Evolutionary conservation across 2,329 filamentous ascomycete species (phyloP).

Genomic region (Beauveria scarabaeidicola): DNA sequence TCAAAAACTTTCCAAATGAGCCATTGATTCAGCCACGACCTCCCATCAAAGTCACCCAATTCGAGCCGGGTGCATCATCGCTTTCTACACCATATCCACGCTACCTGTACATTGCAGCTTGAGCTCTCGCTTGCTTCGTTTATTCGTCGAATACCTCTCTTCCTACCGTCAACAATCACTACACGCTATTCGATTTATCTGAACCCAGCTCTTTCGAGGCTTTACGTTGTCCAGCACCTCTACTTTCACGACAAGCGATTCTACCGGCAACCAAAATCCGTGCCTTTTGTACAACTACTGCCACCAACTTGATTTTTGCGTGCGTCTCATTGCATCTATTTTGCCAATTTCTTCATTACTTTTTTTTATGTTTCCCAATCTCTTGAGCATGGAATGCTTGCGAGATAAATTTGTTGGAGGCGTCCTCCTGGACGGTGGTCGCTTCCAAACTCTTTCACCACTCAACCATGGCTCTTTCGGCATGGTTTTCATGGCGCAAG

Average conservation of each 20-base stretch:
- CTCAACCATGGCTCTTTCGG: slow-evolving; percentile 98
- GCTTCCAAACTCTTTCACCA: slow-evolving; percentile 83
- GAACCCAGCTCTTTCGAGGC: not conserved
- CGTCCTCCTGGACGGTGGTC: slow-evolving; percentile 68
- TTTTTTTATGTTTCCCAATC: slow-evolving; percentile 16
- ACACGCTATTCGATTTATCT: not conserved
- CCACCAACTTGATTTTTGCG: slow-evolving; percentile 12
- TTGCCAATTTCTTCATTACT: slow-evolving; percentile 19
- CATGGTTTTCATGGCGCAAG: slow-evolving; percentile 91
- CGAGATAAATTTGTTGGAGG: slow-evolving; percentile 72
- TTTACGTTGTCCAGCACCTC: slow-evolving; percentile 3
- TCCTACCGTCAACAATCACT: slow-evolving; percentile 2
- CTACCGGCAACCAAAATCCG: slow-evolving; percentile 3
- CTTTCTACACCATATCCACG: slow-evolving; percentile 17
- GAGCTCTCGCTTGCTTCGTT: slow-evolving; percentile 14
- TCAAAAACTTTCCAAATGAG: slow-evolving; percentile 27
- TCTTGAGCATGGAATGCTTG: slow-evolving; percentile 66
- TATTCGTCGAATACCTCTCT: slow-evolving; percentile 8
- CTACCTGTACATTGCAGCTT: slow-evolving; percentile 26
- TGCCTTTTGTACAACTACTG: slow-evolving; percentile 12
- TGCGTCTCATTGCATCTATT: slow-evolving; percentile 20
- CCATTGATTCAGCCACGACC: slow-evolving; percentile 31
- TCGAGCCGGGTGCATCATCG: slow-evolving; percentile 17
- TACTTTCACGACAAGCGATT: slow-evolving; percentile 7
- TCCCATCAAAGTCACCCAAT: slow-evolving; percentile 17